Evolutionary conservation across 441 rosid genomes (phyloP).

Genomic region (Populus tomentosa): DNA sequence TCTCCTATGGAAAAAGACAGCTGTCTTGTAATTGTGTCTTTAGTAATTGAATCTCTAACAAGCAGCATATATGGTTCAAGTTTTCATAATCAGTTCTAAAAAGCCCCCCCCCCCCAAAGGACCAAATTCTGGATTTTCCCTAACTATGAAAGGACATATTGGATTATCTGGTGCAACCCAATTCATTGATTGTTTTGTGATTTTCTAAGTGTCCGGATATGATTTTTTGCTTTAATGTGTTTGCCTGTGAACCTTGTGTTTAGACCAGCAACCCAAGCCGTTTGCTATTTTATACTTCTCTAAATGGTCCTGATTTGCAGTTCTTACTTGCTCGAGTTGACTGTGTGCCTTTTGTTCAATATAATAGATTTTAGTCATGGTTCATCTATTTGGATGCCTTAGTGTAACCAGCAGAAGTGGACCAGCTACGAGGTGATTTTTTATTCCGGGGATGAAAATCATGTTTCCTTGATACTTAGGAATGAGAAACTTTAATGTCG

Average conservation of each 20-base stretch:
- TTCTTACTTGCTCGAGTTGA: not conserved
- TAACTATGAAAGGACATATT: not conserved
- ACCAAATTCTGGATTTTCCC: not conserved
- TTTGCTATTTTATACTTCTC: not conserved
- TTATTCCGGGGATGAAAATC: not conserved
- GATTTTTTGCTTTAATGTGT: not conserved
- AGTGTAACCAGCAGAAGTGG: no score
- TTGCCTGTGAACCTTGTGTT: not conserved
- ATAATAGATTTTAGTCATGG: not conserved
- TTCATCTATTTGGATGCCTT: no score
- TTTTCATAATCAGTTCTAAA: not conserved
- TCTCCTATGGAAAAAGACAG: not conserved
- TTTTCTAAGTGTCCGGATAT: not conserved
- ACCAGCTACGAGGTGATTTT: no score
- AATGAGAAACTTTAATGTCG: not conserved
- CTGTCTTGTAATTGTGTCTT: not conserved
- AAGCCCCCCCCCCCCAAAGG: not conserved
- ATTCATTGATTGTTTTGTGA: not conserved
- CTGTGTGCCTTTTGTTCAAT: not conserved
- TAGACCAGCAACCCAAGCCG: not conserved
- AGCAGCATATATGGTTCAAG: not conserved
- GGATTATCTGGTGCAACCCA: slow-evolving; percentile 1
- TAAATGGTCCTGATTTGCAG: not conserved
- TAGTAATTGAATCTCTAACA: not conserved
- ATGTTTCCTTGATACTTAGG: not conserved